Base-by-base conservation (phyloP, 129 eudicot species). In the Chrysanthemum seticuspe region DNA sequence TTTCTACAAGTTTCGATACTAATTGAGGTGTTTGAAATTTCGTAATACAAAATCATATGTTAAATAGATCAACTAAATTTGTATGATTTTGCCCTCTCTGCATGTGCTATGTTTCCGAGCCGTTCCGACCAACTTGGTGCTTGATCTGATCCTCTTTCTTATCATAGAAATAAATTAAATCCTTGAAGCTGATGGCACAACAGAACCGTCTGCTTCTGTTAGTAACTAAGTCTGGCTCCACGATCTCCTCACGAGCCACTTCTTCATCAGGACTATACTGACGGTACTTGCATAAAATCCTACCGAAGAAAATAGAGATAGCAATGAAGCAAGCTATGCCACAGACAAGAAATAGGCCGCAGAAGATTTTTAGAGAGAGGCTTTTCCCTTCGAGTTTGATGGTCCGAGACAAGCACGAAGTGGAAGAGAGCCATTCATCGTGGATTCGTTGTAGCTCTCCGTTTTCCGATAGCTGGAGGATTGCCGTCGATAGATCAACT, bases 261-360 rank as follows among this genome's bases (percentile, higher is more conserved):
- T 67, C 86, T 8, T 45, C 81, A 12, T 81, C 85, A 3, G 84
- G 74, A 52, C 51, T 82, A 54, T 66, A 82, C 73, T 82, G 80
- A 29, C 82, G 82, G 67, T 81, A 89, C 60, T 84, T 87, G 6
- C 74, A 57, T 8, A 70, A 72, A 48, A 84, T 84, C 72, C 86
- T 73, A 57, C 80, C 69, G 21, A 80, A 79, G 50, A 84, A 89
- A 21, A 82, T 19, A 23, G 64, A 7, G 11, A 89, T 76, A 4
- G 86, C 69, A 66, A 80, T n/a, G 57, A 84, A 74, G 78, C 89
- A 86, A 0, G 79, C 84, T 27, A 80, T 36, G n/a, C 83, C 96
- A 67, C 87, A 89, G 51, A 89, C 76, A 50, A 89, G 89, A 31
- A 89, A 86, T 34, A 89, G 75, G 68, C 96, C 96, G 87, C 89